These are phyloP conservation scores for Daldinia grandis DNA, from an alignment of 495 filamentous ascomycete genomes.

Conservation along the genomic window DNA sequence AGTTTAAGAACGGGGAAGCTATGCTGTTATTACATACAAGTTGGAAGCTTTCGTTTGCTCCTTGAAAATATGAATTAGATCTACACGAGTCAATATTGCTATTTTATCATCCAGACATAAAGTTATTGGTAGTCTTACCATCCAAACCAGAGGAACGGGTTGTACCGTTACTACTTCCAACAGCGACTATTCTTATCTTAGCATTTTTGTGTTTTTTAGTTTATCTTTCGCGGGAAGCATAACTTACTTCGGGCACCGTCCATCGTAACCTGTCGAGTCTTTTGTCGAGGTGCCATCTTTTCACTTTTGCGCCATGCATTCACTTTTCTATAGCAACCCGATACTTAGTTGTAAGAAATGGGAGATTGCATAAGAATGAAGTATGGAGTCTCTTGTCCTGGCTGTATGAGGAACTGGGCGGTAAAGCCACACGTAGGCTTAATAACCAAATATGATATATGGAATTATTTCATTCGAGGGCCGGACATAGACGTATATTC, in stretches of 20 bases:
- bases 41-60: constrained; percentile 65
- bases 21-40: constrained; percentile 56
- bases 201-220: constrained; percentile 2
- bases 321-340: not conserved
- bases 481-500: not conserved
- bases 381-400: not conserved
- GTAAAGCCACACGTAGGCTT: not conserved
- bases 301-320: constrained; percentile 4
- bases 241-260: constrained; percentile 38
- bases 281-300: constrained; percentile 36
- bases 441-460: not conserved
- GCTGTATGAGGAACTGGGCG: not conserved
- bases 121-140: constrained; percentile 37
- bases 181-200: constrained; percentile 39
- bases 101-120: constrained; percentile 1
- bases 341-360: not conserved
- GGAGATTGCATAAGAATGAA: not conserved
- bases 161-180: constrained; percentile 38
- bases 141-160: constrained; percentile 46
- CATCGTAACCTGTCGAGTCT: constrained; percentile 32
- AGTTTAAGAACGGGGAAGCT: constrained; percentile 29
- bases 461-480: not conserved
- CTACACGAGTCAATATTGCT: constrained; percentile 24
- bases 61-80: constrained; percentile 68
- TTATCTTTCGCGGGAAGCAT: not conserved